These are phyloP conservation scores for Verticillium nubilum DNA, from an alignment of 2,329 filamentous ascomycete species.

Conservation along the genomic window DNA sequence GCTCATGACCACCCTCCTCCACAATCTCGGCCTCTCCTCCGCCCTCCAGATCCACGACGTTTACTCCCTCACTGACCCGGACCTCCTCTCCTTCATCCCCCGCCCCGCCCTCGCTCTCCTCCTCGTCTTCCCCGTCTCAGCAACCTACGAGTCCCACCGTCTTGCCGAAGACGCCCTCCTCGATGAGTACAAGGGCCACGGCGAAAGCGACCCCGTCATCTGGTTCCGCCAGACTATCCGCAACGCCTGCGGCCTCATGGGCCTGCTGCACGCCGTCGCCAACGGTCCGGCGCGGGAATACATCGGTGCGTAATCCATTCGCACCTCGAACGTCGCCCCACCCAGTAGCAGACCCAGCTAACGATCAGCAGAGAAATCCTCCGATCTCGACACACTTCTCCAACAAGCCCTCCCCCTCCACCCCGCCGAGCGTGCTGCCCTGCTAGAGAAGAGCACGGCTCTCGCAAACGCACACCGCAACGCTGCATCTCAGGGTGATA, in stretches of 20 bases:
- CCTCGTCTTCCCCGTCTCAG: slow-evolving; percentile 82
- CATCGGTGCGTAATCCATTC: slow-evolving; percentile 41
- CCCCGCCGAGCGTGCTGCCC: slow-evolving; percentile 59
- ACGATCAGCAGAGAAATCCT: slow-evolving; percentile 34
- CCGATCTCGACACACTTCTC: slow-evolving; percentile 61
- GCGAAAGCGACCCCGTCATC: slow-evolving; percentile 67
- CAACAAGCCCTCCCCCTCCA: slow-evolving; percentile 63
- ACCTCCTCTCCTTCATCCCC: slow-evolving; percentile 80
- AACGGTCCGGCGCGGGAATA: slow-evolving; percentile 68
- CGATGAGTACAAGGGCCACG: slow-evolving; percentile 61
- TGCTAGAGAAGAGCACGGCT: slow-evolving; percentile 71
- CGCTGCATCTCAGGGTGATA: slow-evolving; percentile 74
- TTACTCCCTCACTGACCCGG: slow-evolving; percentile 81
- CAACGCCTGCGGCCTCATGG: slow-evolving; percentile 90
- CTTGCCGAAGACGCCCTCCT: slow-evolving; percentile 63
- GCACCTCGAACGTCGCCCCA: not conserved
- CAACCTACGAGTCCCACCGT: slow-evolving; percentile 73
- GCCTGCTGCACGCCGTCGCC: slow-evolving; percentile 71
- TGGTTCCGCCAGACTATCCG: slow-evolving; percentile 96
- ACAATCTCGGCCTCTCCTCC: slow-evolving; percentile 77
- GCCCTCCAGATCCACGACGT: slow-evolving; percentile 81
- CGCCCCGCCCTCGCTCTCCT: slow-evolving; percentile 84
- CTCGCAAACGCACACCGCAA: slow-evolving; percentile 74
- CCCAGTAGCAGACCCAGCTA: too few species aligned
- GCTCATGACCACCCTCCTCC: slow-evolving; percentile 79